Base-by-base conservation (phyloP, 106 monocot species). In the Apostasia shenzhenica region DNA sequence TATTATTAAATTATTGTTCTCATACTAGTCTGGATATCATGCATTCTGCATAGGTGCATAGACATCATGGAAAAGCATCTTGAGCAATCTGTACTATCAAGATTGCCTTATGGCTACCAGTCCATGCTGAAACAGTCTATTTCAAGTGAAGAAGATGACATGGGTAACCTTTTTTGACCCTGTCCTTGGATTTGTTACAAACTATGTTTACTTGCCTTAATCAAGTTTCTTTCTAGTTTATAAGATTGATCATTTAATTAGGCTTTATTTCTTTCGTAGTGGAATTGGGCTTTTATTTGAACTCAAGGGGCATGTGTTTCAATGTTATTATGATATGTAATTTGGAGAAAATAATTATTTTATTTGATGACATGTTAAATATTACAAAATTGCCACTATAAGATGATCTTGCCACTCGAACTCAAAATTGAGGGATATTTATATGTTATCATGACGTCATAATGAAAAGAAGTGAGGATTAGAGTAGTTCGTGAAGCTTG, bases 141-240 rank as follows among this genome's bases (percentile, higher is more conserved):
- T 55, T 95, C 95, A 45, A 95, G 92, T 66, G 92, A 92, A 70
- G 86, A 95, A 77, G 92, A 95, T 79, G 95, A 95, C 66, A 95
- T 95, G 91, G 80, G 95, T 95, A 89, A 59, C 51, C 42, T 57
- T 37, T 66, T 53, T 11, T 42, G 8, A 67, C 44, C 53, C 47
- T 14, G 41, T 44, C 8, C 2, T 41, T 54, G 52, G 4, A 52
- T 41, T 41, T 67, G 38, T 10, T 10, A 54, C 54, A 40, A 54
- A 9, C 26, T 3, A 9, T 68, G 39, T 2, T 49, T 37, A 14
- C 45, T 66, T 13, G 12, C 49, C 9, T 50, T 3, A 8, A 39
- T 41, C 42, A 41, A 43, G 12, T 11, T 54, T 51, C 67, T 4
- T 40, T 14, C 13, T 52, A 52, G 37, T 14, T 50, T 51, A 49